A percentile compares a stretch with the other conserved stretches of the same genome.
phyloP scores from a whole-genome alignment of 176 grass and related monocot genomes.

The Dactylis glomerata region DNA sequence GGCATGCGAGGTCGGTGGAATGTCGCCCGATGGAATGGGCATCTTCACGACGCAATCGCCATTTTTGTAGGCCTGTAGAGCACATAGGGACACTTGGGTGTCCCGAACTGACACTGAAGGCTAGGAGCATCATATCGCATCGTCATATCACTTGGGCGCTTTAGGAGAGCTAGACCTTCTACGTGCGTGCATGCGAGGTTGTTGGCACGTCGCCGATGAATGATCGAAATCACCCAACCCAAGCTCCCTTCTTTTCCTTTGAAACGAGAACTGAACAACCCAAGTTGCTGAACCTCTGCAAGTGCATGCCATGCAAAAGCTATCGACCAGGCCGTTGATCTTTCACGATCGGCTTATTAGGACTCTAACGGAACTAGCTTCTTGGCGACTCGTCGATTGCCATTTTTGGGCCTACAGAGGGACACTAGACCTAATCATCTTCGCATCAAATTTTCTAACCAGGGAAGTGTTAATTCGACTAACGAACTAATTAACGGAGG shows the following conservation, averaged over 20 bases:
- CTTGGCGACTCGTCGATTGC: not conserved
- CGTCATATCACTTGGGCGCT: not conserved
- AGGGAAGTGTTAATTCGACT: not conserved
- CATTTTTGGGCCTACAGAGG: not conserved
- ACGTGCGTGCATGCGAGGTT: constrained; percentile 34
- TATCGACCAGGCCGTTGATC: not conserved
- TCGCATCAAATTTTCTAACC: not conserved
- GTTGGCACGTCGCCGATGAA: constrained; percentile 32
- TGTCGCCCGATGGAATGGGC: too few relatives aligned
- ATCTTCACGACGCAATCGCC: too few relatives aligned
- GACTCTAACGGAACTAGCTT: not conserved
- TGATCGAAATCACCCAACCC: too few relatives aligned
- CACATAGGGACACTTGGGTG: too few relatives aligned
- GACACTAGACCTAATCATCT: constrained; percentile 34
- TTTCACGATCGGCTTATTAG: not conserved
- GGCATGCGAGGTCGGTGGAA: too few relatives aligned
- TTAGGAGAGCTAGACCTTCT: not conserved
- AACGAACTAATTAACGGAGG: not conserved
- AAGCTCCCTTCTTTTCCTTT: not conserved
- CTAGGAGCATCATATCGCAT: too few relatives aligned
- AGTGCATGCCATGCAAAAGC: not conserved
- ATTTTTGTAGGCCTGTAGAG: too few relatives aligned
- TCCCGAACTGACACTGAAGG: too few relatives aligned
- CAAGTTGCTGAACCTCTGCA: not conserved
- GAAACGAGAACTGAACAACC: not conserved